These are phyloP conservation scores for Mollisia scopiformis DNA, from an alignment of 2,329 filamentous ascomycete species.

Conservation along the genomic window DNA sequence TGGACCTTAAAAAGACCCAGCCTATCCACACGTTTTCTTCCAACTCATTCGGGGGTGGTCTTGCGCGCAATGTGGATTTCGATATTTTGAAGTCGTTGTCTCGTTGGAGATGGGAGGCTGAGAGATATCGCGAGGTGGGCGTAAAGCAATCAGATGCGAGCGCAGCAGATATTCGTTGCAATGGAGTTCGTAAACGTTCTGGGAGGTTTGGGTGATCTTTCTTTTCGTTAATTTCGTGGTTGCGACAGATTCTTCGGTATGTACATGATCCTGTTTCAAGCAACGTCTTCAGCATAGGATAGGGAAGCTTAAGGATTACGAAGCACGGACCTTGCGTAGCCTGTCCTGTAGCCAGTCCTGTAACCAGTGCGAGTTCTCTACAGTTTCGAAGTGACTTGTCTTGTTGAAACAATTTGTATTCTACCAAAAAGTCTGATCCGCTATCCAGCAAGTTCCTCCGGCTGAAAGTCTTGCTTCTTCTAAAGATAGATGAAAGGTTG, in stretches of 20 bases:
- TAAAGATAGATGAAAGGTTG: neutral
- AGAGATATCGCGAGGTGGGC: neutral
- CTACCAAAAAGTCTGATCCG: neutral
- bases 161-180: neutral
- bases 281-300: constrained; percentile 8
- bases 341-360: neutral
- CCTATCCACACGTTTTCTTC: constrained; percentile 8
- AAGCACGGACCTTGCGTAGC: constrained; percentile 1
- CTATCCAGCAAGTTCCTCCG: neutral
- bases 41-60: constrained; percentile 11
- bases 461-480: neutral
- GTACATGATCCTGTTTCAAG: constrained; percentile 17
- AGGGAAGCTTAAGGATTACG: neutral
- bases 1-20: constrained; percentile 26
- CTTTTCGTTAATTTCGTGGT: constrained; percentile 1
- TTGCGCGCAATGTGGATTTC: neutral
- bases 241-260: constrained; percentile 11
- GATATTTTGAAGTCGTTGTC: neutral
- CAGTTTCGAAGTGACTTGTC: neutral
- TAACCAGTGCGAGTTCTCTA: neutral
- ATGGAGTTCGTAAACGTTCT: neutral
- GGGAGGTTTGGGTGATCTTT: neutral
- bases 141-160: neutral
- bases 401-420: neutral
- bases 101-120: neutral